Percentiles rank a stretch among this genome's conserved stretches.
These are phyloP conservation scores for Nothophaeocryptopus gaeumannii DNA, from an alignment of 2,329 filamentous ascomycete species.

Conservation along the genomic window DNA sequence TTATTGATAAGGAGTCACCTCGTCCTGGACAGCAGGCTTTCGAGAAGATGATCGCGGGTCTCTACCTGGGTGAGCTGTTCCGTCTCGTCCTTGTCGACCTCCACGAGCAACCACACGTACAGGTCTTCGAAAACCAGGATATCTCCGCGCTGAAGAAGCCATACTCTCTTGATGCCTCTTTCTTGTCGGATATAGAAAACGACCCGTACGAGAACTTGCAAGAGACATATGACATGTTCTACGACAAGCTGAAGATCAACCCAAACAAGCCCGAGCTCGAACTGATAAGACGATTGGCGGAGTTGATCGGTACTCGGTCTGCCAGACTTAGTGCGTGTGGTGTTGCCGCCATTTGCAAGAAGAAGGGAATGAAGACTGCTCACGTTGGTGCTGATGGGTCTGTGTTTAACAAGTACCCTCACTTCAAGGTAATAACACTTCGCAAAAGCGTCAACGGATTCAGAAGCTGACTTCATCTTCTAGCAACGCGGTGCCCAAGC, in stretches of 20 bases:
- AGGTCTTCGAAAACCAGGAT: conserved; percentile 80
- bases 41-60: conserved; percentile 47
- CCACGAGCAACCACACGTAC: conserved; percentile 61
- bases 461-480: conserved; percentile 16
- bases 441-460: too few species aligned
- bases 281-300: conserved; percentile 81
- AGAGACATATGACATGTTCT: conserved; percentile 81
- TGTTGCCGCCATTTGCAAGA: conserved; percentile 93
- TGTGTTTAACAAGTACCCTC: conserved; percentile 98
- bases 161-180: conserved; percentile 88
- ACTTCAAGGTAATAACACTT: conserved; percentile 73
- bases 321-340: conserved; percentile 91
- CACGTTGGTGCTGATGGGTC: conserved; percentile 96
- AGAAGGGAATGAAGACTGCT: conserved; percentile 83
- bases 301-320: conserved; percentile 91
- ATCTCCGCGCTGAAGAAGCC: conserved; percentile 76
- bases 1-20: conserved; percentile 45
- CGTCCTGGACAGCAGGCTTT: conserved; percentile 46
- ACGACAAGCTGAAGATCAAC: conserved; percentile 68
- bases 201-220: conserved; percentile 94
- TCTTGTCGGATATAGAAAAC: conserved; percentile 87
- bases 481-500: conserved; percentile 76
- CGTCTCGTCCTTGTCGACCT: conserved; percentile 45
- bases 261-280: conserved; percentile 78
- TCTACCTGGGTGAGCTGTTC: conserved; percentile 48